Evolutionary conservation across 352 stramenopile genomes (phyloP), one percentile per base, ranked within the genome.

Genomic region (Peronosclerospora sorghi): DNA sequence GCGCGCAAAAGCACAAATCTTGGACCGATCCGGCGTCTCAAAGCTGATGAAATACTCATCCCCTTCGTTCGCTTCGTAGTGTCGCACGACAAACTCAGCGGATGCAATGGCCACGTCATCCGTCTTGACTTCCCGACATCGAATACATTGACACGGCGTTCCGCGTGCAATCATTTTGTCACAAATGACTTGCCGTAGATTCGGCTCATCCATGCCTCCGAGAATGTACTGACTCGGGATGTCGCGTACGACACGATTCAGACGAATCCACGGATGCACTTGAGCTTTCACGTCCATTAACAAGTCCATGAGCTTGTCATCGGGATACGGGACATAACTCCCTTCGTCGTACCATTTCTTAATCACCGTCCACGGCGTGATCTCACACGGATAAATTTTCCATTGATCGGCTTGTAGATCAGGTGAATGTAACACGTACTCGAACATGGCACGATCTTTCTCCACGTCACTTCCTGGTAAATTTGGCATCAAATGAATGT

Each of bases 361-460:
- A 41, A 93, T 93, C 20, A 93, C 73, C 1, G 78, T 90, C 83
- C 83, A 95, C 1, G 84, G 84, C 19, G 84, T 93, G 44, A 96
- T 86, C 57, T 95, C 86, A 55, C 85, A 96, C 32, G 88, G 88
- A 24, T 97, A 97, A 59, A 97, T 96, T 68, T 97, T 97, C 87
- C 86, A 96, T 61, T 96, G 86, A 47, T 97, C 88, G 0, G 86
- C 85, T 53, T 96, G 86, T n/a, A 97, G 65, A 41, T 94, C 65
- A 5, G 81, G 67, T 23, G 86, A 89, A 23, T 80, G 50, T 29
- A 97, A 54, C 13, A 97, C 80, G 32, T 87, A 86, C 13, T 94
- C 73, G 50, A 97, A 96, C 88, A 97, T 97, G 13, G 59, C 46
- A 14, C 68, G 68, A 55, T 97, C 88, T 30, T 81, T 77, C 20